These are phyloP conservation scores for Wilcoxina mikolae DNA, from an alignment of 495 filamentous ascomycete genomes.

Conservation along the genomic window DNA sequence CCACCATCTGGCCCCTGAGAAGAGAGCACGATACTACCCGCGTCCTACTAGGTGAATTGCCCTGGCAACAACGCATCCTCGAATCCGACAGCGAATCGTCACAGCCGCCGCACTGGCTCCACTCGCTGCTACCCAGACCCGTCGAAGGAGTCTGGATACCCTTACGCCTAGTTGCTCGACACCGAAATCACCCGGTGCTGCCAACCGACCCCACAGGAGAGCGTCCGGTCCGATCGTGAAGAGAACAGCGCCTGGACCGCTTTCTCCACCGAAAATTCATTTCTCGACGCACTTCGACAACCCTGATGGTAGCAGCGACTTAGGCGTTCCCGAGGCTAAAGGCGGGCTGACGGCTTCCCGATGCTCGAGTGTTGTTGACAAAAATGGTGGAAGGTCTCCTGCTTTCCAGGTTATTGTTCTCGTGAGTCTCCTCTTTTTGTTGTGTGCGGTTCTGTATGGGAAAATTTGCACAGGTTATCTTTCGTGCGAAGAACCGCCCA, in stretches of 20 bases:
- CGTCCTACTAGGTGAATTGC: too few relatives aligned
- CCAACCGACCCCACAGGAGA: constrained; percentile 1
- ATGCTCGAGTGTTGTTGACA: constrained; percentile 2
- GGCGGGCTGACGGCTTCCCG: constrained; percentile 1
- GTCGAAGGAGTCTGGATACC: constrained; percentile 4
- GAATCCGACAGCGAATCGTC: too few relatives aligned
- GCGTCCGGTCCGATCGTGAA: constrained; percentile 9
- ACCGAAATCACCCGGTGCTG: constrained; percentile 10
- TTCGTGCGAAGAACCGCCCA: constrained; percentile 2
- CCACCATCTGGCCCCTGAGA: too few relatives aligned
- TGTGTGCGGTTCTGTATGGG: not conserved
- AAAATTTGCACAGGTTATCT: too few relatives aligned
- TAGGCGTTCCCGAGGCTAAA: not conserved
- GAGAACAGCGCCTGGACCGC: not conserved
- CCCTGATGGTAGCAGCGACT: not conserved
- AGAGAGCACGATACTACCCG: too few relatives aligned
- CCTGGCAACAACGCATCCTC: too few relatives aligned
- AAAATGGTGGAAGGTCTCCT: constrained; percentile 30
- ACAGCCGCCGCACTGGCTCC: constrained; percentile 6
- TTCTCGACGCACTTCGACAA: constrained; percentile 2
- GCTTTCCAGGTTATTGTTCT: constrained; percentile 67
- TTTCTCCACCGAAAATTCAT: not conserved
- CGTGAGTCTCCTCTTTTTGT: constrained; percentile 39
- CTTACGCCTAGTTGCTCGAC: constrained; percentile 8
- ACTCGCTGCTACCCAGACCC: not conserved